Conservation (phyloP, 441 rosid genomes). For the Gossypium laxum region DNA sequence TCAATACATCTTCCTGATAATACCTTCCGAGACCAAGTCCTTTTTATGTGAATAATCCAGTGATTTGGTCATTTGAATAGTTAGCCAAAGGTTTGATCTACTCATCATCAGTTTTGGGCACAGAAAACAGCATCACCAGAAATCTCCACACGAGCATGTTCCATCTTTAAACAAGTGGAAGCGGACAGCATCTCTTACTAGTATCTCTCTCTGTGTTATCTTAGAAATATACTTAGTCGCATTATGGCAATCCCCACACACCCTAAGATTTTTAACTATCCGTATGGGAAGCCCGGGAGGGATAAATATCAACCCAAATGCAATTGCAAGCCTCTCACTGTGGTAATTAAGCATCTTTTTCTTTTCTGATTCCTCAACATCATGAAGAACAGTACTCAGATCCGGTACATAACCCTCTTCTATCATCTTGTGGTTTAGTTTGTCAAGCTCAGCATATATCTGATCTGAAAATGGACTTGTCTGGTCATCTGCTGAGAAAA, state of each 20-base stretch:
- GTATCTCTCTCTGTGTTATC: conserved; percentile 71
- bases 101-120: neutral
- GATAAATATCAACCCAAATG: conserved; percentile 67
- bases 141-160: conserved; percentile 85
- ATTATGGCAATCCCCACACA: conserved; percentile 79
- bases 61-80: conserved; percentile 3
- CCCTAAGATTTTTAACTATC: conserved; percentile 70
- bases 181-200: conserved; percentile 83
- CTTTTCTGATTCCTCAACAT: conserved; percentile 61
- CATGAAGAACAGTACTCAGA: conserved; percentile 57
- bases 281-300: conserved; percentile 63
- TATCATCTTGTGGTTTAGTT: conserved; percentile 42
- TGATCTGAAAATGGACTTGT: conserved; percentile 56
- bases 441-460: conserved; percentile 63
- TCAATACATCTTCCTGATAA: neutral
- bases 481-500: conserved; percentile 73
- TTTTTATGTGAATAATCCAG: neutral
- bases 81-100: neutral
- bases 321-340: conserved; percentile 86
- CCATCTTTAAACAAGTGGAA: conserved; percentile 85
- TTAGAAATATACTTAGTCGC: conserved; percentile 80
- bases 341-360: conserved; percentile 75
- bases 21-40: neutral
- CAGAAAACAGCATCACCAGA: conserved; percentile 48
- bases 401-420: conserved; percentile 74